Evolutionary conservation across 441 rosid species (phyloP), one percentile per base, ranked within the genome.

Genomic region (Pelargonium citronellum): DNA sequence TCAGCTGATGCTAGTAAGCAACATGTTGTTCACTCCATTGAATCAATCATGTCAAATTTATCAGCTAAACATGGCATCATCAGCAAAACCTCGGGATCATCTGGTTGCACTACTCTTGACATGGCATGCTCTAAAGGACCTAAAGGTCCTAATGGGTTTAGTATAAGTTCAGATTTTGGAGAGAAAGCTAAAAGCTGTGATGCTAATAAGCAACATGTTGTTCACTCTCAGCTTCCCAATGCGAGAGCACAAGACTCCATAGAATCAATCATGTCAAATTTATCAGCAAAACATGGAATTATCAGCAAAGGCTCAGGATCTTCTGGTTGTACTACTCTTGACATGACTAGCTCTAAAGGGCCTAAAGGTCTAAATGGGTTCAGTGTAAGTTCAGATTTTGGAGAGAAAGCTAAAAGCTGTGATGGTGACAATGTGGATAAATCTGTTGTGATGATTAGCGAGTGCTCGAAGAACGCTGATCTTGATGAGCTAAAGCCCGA

Each of bases 401-500:
- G 60, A 15, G 60, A 57, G 22, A 7, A 57, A 19, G 62, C 24
- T 19, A 57, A 57, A 57, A 57, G 62, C 62, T 24, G 27, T 19
- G 62, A 19, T 17, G 62, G 41, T 37, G 8, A 17, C 10, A 55
- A 55, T 55, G 61, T 16, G 61, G 22, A 8, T 55, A 24, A 55
- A 6, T 55, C 61, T 55, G 61, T 16, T 51, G 15, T 13, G 17
- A 13, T 51, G 57, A 15, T n/a, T 16, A 55, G 19, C 27, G 62
- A 57, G 27, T 57, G 27, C 62, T 57, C 62, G 62, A 57, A 19
- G 62, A 19, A 57, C 27, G 4, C 27, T 57, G 62, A 57, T 1
- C 62, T 57, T 57, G 62, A 57, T 57, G 62, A 57, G 62, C 62
- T 57, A 9, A 57, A 19, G 62, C 62, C 62, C 3, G 62, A 17